Conservation (phyloP, 768 basidiomycete genomes). For the Xerocomellus dryophilus region DNA sequence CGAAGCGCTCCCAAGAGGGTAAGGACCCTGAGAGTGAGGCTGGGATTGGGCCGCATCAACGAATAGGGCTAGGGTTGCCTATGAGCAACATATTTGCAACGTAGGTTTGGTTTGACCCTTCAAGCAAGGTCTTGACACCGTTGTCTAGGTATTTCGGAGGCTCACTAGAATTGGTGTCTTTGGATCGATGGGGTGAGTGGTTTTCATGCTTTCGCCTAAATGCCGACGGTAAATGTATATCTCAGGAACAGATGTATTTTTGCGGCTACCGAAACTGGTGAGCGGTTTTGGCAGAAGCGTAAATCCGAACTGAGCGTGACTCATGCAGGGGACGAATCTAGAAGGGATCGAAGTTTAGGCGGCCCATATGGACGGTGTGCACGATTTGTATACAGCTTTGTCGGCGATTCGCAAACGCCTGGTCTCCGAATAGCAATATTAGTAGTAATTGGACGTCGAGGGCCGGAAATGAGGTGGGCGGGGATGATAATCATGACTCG, state of each 20-base stretch:
- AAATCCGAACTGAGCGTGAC: neutral
- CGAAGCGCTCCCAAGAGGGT: conserved; percentile 19
- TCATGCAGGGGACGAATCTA: conserved; percentile 70
- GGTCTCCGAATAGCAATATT: neutral
- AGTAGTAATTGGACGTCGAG: conserved; percentile 1
- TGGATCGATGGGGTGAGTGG: conserved; percentile 79
- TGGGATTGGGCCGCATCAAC: conserved; percentile 51
- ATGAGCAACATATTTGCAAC: conserved; percentile 90
- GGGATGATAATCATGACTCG: no score
- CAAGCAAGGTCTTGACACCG: neutral
- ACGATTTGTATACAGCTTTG: neutral
- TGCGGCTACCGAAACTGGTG: conserved; percentile 78
- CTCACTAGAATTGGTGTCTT: conserved; percentile 68
- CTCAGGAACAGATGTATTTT: conserved; percentile 77
- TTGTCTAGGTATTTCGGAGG: conserved; percentile 74
- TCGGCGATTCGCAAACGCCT: conserved; percentile 6
- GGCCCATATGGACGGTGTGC: neutral
- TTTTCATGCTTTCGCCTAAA: neutral
- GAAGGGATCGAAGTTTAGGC: conserved; percentile 77
- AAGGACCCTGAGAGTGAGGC: conserved; percentile 43
- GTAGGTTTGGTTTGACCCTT: conserved; percentile 36
- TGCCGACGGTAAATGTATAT: conserved; percentile 4
- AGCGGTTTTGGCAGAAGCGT: conserved; percentile 21
- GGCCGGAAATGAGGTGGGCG: conserved; percentile 11
- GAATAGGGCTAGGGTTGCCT: conserved; percentile 79